A percentile compares a stretch with the other conserved stretches of the same genome.
phyloP scores from a whole-genome alignment of 2,329 filamentous ascomycete genomes.

The Ophiocordyceps camponoti-rufipedis region DNA sequence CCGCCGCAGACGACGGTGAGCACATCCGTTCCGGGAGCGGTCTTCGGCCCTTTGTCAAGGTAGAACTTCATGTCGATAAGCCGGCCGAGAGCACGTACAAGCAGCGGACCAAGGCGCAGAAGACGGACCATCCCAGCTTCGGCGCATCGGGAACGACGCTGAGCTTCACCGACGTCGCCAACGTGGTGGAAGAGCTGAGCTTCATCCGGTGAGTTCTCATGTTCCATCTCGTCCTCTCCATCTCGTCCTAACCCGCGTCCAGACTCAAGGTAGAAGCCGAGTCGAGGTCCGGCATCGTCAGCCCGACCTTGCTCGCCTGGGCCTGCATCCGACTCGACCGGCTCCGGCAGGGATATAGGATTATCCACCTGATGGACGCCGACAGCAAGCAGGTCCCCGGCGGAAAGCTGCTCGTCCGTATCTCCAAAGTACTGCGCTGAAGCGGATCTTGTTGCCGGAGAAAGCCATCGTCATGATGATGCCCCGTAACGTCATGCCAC shows the following conservation, averaged over 20 bases:
- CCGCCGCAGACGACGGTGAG: constrained; percentile 14
- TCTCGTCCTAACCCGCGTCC: background rate
- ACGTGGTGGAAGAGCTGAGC: constrained; percentile 49
- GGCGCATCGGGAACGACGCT: constrained; percentile 30
- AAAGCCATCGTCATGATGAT: background rate
- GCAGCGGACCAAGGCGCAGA: constrained; percentile 33
- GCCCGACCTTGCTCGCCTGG: constrained; percentile 28
- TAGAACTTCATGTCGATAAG: constrained; percentile 65
- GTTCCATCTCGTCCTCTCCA: background rate
- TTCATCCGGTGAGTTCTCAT: constrained; percentile 49
- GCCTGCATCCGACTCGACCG: constrained; percentile 42
- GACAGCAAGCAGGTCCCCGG: constrained; percentile 24
- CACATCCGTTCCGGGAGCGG: constrained; percentile 12
- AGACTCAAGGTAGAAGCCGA: constrained; percentile 39
- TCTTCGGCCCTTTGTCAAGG: constrained; percentile 57
- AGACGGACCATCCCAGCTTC: constrained; percentile 47
- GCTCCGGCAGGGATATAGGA: constrained; percentile 34
- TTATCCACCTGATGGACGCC: constrained; percentile 29
- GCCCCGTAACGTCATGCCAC: background rate
- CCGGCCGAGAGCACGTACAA: constrained; percentile 38
- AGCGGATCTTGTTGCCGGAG: background rate
- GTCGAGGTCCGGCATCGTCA: constrained; percentile 18
- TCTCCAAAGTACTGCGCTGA: constrained; percentile 26
- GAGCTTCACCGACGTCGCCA: constrained; percentile 36
- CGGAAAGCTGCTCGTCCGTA: constrained; percentile 31